phyloP scores from a whole-genome alignment of 139 green algal species.

The Desmodesmus armatus region DNA sequence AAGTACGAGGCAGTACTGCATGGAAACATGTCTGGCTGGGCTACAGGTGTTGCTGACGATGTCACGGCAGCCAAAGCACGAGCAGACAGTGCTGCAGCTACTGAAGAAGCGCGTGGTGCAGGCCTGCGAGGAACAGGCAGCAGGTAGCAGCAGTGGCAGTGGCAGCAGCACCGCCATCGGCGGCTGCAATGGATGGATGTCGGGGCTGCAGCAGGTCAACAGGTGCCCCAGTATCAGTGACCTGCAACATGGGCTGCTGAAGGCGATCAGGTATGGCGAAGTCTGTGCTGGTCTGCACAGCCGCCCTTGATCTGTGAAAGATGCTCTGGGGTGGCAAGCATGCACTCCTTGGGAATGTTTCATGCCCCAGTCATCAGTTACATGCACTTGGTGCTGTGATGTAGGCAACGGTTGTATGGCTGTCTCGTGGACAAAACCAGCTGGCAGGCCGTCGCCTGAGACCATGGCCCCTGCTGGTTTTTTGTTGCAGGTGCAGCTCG shows the following conservation, averaged over 20 bases:
- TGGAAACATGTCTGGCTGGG: not conserved
- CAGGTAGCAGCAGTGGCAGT: too few relatives aligned
- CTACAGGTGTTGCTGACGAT: constrained; percentile 31
- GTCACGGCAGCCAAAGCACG: constrained; percentile 35
- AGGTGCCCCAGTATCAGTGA: not conserved
- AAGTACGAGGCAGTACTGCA: not conserved
- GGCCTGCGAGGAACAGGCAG: constrained; percentile 26
- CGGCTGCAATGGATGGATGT: constrained; percentile 35
- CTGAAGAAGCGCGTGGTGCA: constrained; percentile 29
- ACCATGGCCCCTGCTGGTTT: not conserved
- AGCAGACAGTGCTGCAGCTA: constrained; percentile 42
- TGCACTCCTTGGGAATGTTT: too few relatives aligned
- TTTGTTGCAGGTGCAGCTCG: constrained; percentile 43
- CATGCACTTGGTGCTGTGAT: too few relatives aligned
- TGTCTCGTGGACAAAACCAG: too few relatives aligned
- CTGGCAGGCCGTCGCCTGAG: too few relatives aligned
- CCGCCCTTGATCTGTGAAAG: too few relatives aligned
- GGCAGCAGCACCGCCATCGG: constrained; percentile 21
- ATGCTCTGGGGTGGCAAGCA: too few relatives aligned
- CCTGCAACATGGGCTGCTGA: constrained; percentile 43
- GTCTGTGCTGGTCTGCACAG: too few relatives aligned
- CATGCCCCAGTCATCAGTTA: too few relatives aligned
- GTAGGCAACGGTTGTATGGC: too few relatives aligned
- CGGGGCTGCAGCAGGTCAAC: constrained; percentile 4
- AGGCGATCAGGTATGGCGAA: constrained; percentile 48